Percentiles rank a stretch among this genome's conserved stretches.
Conservation (phyloP, 1,284 basidiomycete genomes). For the Pholiota adiposa region DNA sequence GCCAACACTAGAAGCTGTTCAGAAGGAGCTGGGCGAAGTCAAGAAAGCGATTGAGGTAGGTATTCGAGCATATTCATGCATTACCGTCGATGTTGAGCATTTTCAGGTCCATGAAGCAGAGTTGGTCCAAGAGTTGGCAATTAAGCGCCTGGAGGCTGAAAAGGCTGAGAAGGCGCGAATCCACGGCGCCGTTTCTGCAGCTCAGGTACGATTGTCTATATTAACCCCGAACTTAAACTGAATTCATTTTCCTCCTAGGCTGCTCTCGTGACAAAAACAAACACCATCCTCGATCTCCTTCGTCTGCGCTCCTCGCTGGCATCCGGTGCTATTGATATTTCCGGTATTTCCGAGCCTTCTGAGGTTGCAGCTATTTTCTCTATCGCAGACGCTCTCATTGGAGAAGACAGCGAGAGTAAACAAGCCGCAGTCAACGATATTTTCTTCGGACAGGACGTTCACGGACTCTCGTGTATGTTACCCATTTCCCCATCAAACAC, state of each 20-base stretch:
- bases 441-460: conserved; percentile 58
- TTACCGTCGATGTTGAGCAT: conserved; percentile 12
- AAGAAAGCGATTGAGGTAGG: conserved; percentile 80
- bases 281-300: conserved; percentile 66
- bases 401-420: conserved; percentile 54
- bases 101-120: conserved; percentile 68
- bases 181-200: conserved; percentile 56
- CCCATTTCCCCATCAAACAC: conserved; percentile 17
- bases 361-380: conserved; percentile 61
- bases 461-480: conserved; percentile 62
- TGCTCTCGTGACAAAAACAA: conserved; percentile 41
- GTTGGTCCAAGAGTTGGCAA: conserved; percentile 54
- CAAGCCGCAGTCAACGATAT: conserved; percentile 56
- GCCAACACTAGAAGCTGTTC: conserved; percentile 72
- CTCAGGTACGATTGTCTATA: conserved; percentile 52
- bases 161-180: conserved; percentile 57
- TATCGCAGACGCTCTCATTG: conserved; percentile 55
- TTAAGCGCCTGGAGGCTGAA: conserved; percentile 57
- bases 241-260: conserved; percentile 34
- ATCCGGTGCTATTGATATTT: conserved; percentile 47
- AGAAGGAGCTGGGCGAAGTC: conserved; percentile 82
- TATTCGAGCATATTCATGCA: conserved; percentile 2
- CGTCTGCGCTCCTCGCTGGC: conserved; percentile 64
- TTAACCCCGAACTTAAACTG: conserved; percentile 1
- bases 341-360: conserved; percentile 47